phyloP scores from a whole-genome alignment of 2,329 filamentous ascomycete genomes.

The Aspergillus transmontanensis region DNA sequence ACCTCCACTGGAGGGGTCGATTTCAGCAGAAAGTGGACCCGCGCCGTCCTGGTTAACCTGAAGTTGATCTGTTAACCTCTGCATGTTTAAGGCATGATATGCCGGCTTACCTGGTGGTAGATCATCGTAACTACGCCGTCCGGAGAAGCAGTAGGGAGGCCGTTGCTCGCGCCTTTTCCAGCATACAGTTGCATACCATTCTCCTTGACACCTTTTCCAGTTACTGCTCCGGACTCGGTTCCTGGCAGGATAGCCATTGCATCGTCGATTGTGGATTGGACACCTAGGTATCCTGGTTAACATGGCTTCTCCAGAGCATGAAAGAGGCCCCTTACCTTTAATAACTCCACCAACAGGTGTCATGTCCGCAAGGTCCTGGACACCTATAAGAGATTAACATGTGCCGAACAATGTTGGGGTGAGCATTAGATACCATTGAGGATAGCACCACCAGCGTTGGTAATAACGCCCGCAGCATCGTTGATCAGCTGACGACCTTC shows the following conservation, averaged over 20 bases:
- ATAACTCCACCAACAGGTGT: slow-evolving; percentile 13
- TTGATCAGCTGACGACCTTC: slow-evolving; percentile 17
- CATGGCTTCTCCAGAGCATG: too few relatives aligned
- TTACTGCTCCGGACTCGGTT: slow-evolving; percentile 52
- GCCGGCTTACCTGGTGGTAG: slow-evolving; percentile 56
- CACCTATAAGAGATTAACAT: not conserved
- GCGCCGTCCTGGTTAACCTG: slow-evolving; percentile 70
- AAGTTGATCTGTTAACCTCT: not conserved
- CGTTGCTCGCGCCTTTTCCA: slow-evolving; percentile 56
- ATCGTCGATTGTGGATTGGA: slow-evolving; percentile 12
- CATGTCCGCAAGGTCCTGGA: slow-evolving; percentile 11
- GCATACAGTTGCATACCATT: slow-evolving; percentile 56
- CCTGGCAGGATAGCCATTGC: slow-evolving; percentile 31
- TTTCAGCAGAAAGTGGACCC: slow-evolving; percentile 61
- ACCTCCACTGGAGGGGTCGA: slow-evolving; percentile 66
- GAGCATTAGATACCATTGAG: slow-evolving; percentile 8
- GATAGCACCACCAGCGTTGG: slow-evolving; percentile 27
- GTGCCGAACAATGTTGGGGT: not conserved
- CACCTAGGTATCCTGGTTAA: slow-evolving; percentile 2
- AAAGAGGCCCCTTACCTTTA: slow-evolving; percentile 5
- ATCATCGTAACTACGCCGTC: slow-evolving; percentile 65
- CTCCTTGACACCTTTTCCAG: slow-evolving; percentile 51
- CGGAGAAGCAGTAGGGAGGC: slow-evolving; percentile 63
- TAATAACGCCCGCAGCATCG: slow-evolving; percentile 31
- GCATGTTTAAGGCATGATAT: not conserved